These are phyloP conservation scores for Citrullus colocynthis DNA, from an alignment of 306 rosid species.

Conservation along the genomic window DNA sequence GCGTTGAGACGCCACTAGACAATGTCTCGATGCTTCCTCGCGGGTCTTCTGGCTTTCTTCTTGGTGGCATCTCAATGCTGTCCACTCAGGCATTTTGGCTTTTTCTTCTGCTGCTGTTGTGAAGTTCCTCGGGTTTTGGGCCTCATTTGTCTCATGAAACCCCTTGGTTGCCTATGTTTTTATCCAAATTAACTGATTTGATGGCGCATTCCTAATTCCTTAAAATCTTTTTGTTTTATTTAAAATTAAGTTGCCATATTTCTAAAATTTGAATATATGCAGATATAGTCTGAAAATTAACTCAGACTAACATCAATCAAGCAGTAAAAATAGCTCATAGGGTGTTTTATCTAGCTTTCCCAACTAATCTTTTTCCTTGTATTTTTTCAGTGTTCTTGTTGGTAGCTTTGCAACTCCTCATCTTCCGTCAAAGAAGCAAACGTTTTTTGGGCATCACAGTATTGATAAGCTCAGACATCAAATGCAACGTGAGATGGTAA, in stretches of 20 bases:
- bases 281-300: not conserved
- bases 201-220: not conserved
- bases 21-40: too few relatives aligned
- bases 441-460: constrained; percentile 54
- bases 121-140: too few relatives aligned
- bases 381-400: constrained; percentile 49
- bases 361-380: not conserved
- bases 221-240: not conserved
- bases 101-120: too few relatives aligned
- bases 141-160: too few relatives aligned
- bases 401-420: constrained; percentile 40
- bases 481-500: constrained; percentile 57
- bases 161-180: too few relatives aligned
- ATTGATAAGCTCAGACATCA: constrained; percentile 40
- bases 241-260: too few relatives aligned
- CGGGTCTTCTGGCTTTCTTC: too few relatives aligned
- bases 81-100: too few relatives aligned
- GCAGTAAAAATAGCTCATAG: not conserved
- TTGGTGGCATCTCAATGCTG: too few relatives aligned
- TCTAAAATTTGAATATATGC: not conserved
- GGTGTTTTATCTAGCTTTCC: not conserved
- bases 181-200: too few relatives aligned
- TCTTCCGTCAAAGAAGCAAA: constrained; percentile 42
- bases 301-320: not conserved
- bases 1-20: too few relatives aligned